Evolutionary conservation across 1,139 yeast species (phyloP), one percentile per base, ranked within the genome.

Genomic region (Suhomyces taliae): DNA sequence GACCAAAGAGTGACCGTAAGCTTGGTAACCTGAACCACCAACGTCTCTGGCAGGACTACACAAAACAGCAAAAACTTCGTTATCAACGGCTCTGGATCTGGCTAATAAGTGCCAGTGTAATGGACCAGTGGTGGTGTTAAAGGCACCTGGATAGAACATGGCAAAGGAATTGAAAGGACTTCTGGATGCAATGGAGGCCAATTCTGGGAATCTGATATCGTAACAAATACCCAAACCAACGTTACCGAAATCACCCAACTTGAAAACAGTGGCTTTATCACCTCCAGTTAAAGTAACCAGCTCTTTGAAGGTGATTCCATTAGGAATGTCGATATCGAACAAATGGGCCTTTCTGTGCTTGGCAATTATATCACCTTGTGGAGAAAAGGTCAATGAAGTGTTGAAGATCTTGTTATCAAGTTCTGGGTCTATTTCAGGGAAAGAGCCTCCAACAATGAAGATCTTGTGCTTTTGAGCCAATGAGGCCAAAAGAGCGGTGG

Each of bases 71-170:
- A 81, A 91, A 8, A 87, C 64, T 66, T 91, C 95, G 66, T 91
- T 91, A 64, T 91, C 98, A 9, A 91, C 86, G 4, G 97, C 95
- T 53, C 98, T 76, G 1, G 95, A 78, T 50, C 91, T 76, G 1
- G 95, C 97, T 50, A 91, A 77, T 54, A 90, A 74, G 55, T 85
- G 87, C 98, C 98, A 91, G 65, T 90, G 97, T 61, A 89, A 72
- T 1, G 98, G 98, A 0, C 98, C 98, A 0, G 98, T 91, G 31
- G 93, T 89, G 24, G 96, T 88, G 72, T 91, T 91, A 73, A 91
- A 91, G 0, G 98, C 98, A 45, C 97, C 96, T 0, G 98, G 98
- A 56, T 90, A 90, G 45, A 90, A 76, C 93, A 90, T 86, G 34
- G 95, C 95, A 68, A 90, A 90, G 0, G 96, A 84, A 48, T 82